These are phyloP conservation scores for Boletellus sp. DNA, from an alignment of 1,284 basidiomycete genomes.

Conservation along the genomic window DNA sequence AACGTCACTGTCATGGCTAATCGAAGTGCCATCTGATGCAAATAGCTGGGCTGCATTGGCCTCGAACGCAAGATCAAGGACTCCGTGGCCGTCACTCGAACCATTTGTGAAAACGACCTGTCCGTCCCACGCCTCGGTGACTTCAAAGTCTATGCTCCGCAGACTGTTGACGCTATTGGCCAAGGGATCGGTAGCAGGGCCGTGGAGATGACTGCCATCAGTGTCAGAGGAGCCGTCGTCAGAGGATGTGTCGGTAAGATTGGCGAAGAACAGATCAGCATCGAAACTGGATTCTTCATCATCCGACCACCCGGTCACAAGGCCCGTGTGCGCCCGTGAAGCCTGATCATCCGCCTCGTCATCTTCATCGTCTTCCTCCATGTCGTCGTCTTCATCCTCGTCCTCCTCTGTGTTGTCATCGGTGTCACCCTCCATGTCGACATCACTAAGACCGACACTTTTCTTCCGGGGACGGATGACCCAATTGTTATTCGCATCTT, in stretches of 20 bases:
- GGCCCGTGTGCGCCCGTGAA: slow-evolving; percentile 50
- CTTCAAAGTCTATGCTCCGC: slow-evolving; percentile 50
- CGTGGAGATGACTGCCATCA: slow-evolving; percentile 29
- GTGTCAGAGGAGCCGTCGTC: slow-evolving; percentile 38
- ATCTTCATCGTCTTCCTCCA: slow-evolving; percentile 38
- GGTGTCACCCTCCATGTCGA: slow-evolving; percentile 51
- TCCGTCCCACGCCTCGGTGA: slow-evolving; percentile 69
- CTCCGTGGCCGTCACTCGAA: slow-evolving; percentile 45
- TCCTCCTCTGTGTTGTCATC: slow-evolving; percentile 46
- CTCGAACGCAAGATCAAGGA: slow-evolving; percentile 58
- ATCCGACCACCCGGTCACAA: slow-evolving; percentile 66
- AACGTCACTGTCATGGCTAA: slow-evolving; percentile 34
- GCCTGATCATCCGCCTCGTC: slow-evolving; percentile 43
- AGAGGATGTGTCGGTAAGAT: slow-evolving; percentile 53
- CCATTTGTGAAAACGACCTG: slow-evolving; percentile 68
- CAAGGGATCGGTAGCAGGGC: slow-evolving; percentile 38
- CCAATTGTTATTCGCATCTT: slow-evolving; percentile 55
- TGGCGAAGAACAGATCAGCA: slow-evolving; percentile 75
- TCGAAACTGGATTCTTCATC: slow-evolving; percentile 74
- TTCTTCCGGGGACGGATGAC: slow-evolving; percentile 64
- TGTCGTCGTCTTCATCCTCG: slow-evolving; percentile 51
- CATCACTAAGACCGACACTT: slow-evolving; percentile 61
- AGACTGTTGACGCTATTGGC: slow-evolving; percentile 35
- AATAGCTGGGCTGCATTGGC: slow-evolving; percentile 45
- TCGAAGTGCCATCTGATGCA: slow-evolving; percentile 38